Conservation (phyloP, 2,329 filamentous ascomycete genomes). For the Trichoderma atroviride region DNA sequence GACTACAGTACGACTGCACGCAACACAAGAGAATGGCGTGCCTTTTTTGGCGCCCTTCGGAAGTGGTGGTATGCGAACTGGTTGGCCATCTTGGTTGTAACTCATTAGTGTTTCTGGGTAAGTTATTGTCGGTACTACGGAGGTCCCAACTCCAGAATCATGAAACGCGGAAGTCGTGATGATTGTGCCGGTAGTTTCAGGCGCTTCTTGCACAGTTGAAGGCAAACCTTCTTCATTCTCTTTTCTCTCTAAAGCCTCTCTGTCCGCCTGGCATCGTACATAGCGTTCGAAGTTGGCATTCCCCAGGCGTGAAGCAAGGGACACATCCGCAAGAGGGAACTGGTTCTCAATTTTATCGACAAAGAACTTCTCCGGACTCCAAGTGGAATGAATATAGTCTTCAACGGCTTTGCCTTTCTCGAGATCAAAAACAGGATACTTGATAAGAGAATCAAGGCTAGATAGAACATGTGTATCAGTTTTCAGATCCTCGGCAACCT, state of each 20-base stretch:
- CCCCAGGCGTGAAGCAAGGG: background rate
- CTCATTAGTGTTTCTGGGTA: background rate
- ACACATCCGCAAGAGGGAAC: background rate
- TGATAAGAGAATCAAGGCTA: background rate
- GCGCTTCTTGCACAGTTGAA: background rate
- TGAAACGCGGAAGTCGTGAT: background rate
- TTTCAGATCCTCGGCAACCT: constrained; percentile 9
- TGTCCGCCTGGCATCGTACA: background rate
- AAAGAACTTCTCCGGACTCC: background rate
- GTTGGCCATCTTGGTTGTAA: background rate
- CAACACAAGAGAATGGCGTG: background rate
- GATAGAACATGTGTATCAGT: background rate
- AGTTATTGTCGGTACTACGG: background rate
- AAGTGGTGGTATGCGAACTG: background rate
- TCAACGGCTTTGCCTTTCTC: background rate
- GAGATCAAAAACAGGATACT: background rate
- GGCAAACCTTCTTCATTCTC: background rate
- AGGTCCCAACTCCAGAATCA: background rate
- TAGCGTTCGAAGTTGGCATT: background rate
- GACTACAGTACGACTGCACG: background rate
- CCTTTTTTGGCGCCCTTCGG: background rate
- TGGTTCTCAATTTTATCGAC: background rate
- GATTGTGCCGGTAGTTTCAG: background rate
- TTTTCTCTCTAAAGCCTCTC: background rate
- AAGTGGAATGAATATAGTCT: background rate